phyloP scores from a whole-genome alignment of 2,329 filamentous ascomycete genomes.

The Neonectria sp. region DNA sequence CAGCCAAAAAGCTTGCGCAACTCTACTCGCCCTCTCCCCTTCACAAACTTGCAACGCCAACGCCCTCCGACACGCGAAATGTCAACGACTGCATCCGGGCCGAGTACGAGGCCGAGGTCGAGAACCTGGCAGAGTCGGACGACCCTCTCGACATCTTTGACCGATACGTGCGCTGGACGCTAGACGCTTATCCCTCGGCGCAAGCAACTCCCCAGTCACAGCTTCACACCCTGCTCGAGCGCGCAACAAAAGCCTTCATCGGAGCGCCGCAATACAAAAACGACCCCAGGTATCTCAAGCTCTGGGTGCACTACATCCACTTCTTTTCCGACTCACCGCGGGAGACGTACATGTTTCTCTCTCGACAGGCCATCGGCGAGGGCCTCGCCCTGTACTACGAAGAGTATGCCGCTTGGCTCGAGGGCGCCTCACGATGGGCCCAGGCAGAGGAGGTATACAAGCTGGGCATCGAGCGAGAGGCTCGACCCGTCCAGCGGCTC shows the following conservation, averaged over 20 bases:
- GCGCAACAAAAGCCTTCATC: slow-evolving; percentile 92
- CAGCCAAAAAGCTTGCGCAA: slow-evolving; percentile 88
- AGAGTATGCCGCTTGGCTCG: slow-evolving; percentile 95
- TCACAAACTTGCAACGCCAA: slow-evolving; percentile 72
- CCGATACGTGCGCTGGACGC: slow-evolving; percentile 96
- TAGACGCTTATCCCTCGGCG: slow-evolving; percentile 94
- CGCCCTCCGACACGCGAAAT: slow-evolving; percentile 80
- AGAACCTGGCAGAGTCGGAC: slow-evolving; percentile 86
- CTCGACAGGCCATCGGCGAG: slow-evolving; percentile 90
- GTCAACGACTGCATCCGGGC: slow-evolving; percentile 85
- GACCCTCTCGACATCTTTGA: slow-evolving; percentile 97
- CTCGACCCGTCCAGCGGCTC: slow-evolving; percentile 84
- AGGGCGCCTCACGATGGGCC: slow-evolving; percentile 84
- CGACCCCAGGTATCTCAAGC: slow-evolving; percentile 90
- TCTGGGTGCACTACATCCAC: slow-evolving; percentile 95
- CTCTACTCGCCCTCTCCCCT: slow-evolving; percentile 80
- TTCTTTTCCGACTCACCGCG: slow-evolving; percentile 94
- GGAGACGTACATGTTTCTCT: slow-evolving; percentile 92
- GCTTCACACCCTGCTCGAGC: slow-evolving; percentile 89
- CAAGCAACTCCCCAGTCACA: slow-evolving; percentile 95
- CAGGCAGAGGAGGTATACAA: slow-evolving; percentile 97
- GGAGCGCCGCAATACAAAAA: slow-evolving; percentile 92
- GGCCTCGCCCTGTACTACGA: slow-evolving; percentile 94
- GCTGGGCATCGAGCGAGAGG: slow-evolving; percentile 90
- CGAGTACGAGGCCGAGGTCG: slow-evolving; percentile 89